phyloP scores from a whole-genome alignment of 805 yeast species.

The Middelhovenomyces tepae region DNA sequence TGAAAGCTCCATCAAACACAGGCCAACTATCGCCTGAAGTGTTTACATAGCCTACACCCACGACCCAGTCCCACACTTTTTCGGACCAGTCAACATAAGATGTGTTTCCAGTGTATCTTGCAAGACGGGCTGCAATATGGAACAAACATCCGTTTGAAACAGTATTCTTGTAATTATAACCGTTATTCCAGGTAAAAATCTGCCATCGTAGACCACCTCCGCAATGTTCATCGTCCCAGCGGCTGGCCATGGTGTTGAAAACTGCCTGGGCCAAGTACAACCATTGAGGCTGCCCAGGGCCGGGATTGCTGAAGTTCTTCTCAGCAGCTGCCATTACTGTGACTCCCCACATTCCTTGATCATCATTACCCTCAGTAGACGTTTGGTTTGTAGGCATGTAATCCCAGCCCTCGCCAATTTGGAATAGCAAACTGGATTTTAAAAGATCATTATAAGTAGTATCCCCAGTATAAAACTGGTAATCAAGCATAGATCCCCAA shows the following conservation, averaged over 20 bases:
- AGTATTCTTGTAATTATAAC: slow-evolving; percentile 81
- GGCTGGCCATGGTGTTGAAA: slow-evolving; percentile 68
- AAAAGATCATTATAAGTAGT: slow-evolving; percentile 50
- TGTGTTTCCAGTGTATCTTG: slow-evolving; percentile 64
- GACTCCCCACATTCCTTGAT: slow-evolving; percentile 89
- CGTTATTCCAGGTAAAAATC: slow-evolving; percentile 80
- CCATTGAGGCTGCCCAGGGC: slow-evolving; percentile 56
- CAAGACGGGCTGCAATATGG: slow-evolving; percentile 73
- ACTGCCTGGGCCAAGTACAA: slow-evolving; percentile 73
- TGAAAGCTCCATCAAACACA: slow-evolving; percentile 68
- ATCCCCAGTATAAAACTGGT: slow-evolving; percentile 61
- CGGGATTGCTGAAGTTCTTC: slow-evolving; percentile 68
- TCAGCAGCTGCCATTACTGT: slow-evolving; percentile 81
- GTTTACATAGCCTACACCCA: slow-evolving; percentile 37
- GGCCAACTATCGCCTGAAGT: slow-evolving; percentile 17
- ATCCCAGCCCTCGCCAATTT: slow-evolving; percentile 54
- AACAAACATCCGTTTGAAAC: slow-evolving; percentile 80
- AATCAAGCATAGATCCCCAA: slow-evolving; percentile 59
- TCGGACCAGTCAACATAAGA: slow-evolving; percentile 69
- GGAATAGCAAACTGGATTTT: slow-evolving; percentile 54
- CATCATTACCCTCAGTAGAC: slow-evolving; percentile 85
- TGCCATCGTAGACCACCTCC: slow-evolving; percentile 89
- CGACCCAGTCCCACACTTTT: slow-evolving; percentile 68
- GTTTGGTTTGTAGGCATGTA: slow-evolving; percentile 77
- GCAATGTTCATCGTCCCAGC: slow-evolving; percentile 64